Evolutionary conservation across 2,329 filamentous ascomycete genomes (phyloP).

Genomic region (Geoglossum cookeanum): DNA sequence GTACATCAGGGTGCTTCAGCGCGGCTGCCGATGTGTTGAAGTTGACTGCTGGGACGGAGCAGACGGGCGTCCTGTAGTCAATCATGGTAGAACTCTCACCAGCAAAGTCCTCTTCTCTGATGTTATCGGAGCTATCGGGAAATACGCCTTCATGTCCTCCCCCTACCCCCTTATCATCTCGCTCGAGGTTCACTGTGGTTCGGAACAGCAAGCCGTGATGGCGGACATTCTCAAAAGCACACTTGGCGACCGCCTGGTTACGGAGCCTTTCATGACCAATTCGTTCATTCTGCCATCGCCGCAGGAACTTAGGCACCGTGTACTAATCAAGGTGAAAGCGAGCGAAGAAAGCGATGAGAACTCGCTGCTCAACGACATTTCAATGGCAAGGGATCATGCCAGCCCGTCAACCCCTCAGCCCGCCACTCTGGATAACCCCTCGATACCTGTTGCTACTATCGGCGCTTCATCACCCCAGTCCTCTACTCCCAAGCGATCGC

Average conservation of each 20-base stretch:
- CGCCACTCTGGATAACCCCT: conserved; percentile 36
- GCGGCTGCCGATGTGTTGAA: conserved; percentile 86
- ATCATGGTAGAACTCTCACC: conserved; percentile 78
- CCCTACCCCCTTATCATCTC: conserved; percentile 84
- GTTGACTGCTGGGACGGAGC: conserved; percentile 96
- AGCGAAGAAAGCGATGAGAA: conserved; percentile 36
- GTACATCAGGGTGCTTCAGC: conserved; percentile 74
- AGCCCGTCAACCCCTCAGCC: conserved; percentile 58
- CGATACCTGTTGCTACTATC: conserved; percentile 18
- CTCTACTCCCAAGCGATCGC: conserved; percentile 38
- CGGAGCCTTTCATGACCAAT: conserved; percentile 51
- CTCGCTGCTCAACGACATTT: conserved; percentile 17
- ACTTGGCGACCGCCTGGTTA: conserved; percentile 63
- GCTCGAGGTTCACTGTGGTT: conserved; percentile 82
- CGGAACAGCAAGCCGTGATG: conserved; percentile 71
- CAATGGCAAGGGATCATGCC: conserved; percentile 29
- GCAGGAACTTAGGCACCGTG: conserved; percentile 62
- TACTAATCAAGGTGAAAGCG: conserved; percentile 90
- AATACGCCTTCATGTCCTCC: conserved; percentile 81
- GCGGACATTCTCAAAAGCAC: conserved; percentile 70
- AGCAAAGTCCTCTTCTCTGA: conserved; percentile 78
- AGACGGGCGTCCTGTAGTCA: conserved; percentile 73
- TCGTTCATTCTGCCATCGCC: conserved; percentile 60
- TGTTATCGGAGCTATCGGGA: conserved; percentile 81
- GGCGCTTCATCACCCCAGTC: conserved; percentile 21